Evolutionary conservation across 176 grass and related monocot genomes (phyloP).

Genomic region (Oryza meyeriana): DNA sequence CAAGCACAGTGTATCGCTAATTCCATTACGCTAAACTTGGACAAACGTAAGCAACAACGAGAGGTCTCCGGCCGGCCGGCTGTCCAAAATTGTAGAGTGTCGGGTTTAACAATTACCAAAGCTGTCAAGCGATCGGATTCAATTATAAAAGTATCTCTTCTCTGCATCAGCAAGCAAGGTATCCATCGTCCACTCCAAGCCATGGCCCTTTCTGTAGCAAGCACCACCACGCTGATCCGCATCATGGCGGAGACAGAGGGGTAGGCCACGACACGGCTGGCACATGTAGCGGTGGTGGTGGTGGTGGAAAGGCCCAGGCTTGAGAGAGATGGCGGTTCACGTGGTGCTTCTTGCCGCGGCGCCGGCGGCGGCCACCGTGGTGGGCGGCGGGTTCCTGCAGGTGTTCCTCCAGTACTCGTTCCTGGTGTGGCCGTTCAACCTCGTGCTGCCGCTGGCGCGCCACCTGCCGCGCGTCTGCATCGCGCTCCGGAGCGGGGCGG

Average conservation of each 20-base stretch:
- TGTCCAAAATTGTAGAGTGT: not conserved
- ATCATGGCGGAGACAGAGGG: not conserved
- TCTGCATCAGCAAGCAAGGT: slow-evolving; percentile 25
- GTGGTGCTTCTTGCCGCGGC: slow-evolving; percentile 37
- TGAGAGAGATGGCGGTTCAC: slow-evolving; percentile 27
- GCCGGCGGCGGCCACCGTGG: not conserved
- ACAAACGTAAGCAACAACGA: not conserved
- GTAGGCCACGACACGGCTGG: not conserved
- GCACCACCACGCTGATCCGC: not conserved
- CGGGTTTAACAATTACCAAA: not conserved
- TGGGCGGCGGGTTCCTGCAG: slow-evolving; percentile 20
- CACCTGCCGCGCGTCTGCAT: slow-evolving; percentile 40
- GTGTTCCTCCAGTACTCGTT: slow-evolving; percentile 40
- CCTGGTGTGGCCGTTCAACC: slow-evolving; percentile 60
- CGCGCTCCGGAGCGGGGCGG: not conserved
- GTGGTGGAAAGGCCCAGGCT: no score
- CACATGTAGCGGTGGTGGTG: not conserved
- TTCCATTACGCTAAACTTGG: not conserved
- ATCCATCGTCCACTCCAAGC: not conserved
- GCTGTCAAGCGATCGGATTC: not conserved
- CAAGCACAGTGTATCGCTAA: not conserved
- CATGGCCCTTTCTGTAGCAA: no score
- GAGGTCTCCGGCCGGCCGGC: not conserved
- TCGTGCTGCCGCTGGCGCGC: slow-evolving; percentile 43
- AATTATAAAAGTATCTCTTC: not conserved